phyloP scores from a whole-genome alignment of 2,329 filamentous ascomycete species.

The Trichoderma oligosporum region DNA sequence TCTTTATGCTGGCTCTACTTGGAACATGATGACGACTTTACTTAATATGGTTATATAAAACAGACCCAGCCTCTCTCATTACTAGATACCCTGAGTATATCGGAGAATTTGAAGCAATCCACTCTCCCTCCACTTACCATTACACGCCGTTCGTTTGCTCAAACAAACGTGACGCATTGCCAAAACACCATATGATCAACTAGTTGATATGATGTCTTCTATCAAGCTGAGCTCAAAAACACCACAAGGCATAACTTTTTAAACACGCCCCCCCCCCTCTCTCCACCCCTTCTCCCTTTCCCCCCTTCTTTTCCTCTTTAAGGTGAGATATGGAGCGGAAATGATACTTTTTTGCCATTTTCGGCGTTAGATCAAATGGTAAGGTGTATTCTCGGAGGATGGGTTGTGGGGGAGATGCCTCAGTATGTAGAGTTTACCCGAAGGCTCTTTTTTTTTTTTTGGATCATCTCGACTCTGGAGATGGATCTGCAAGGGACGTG shows the following conservation, averaged over 20 bases:
- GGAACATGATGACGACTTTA: too few species aligned
- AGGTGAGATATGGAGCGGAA: not conserved
- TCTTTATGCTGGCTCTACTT: too few species aligned
- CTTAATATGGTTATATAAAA: too few species aligned
- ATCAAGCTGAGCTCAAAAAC: not conserved
- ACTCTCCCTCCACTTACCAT: too few species aligned
- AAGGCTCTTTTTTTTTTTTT: too few species aligned
- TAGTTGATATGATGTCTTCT: too few species aligned
- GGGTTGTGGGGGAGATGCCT: not conserved
- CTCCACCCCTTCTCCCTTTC: too few species aligned
- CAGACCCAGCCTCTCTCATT: too few species aligned
- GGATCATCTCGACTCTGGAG: not conserved
- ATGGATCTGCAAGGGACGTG: constrained; percentile 1
- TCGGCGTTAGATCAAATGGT: not conserved
- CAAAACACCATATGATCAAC: not conserved
- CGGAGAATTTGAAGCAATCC: too few species aligned
- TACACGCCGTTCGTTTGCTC: too few species aligned
- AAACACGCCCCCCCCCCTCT: not conserved
- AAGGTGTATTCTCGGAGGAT: not conserved
- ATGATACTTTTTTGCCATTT: constrained; percentile 1
- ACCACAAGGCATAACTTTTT: not conserved
- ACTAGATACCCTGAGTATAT: too few species aligned
- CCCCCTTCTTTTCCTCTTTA: not conserved
- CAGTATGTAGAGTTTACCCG: not conserved
- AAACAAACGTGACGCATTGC: not conserved